A percentile compares a stretch with the other conserved stretches of the same genome.
phyloP scores from a whole-genome alignment of 441 rosid genomes.

The Eruca vesicaria region DNA sequence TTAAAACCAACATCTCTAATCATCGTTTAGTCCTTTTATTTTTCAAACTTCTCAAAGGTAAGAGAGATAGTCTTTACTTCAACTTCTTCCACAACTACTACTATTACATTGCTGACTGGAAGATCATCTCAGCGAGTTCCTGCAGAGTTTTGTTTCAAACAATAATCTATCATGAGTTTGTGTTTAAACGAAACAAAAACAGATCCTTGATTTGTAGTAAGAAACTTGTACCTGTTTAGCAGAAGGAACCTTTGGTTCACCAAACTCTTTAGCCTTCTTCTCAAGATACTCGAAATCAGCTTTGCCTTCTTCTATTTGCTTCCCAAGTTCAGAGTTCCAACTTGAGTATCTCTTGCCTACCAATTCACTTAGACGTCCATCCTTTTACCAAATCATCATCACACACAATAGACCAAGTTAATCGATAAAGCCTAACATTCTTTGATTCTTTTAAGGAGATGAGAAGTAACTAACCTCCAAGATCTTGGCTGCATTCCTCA shows the following conservation, averaged over 20 bases:
- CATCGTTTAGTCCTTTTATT: neutral
- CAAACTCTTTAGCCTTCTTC: slow-evolving; percentile 85
- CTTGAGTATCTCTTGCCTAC: slow-evolving; percentile 70
- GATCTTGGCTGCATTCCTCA: slow-evolving; percentile 78
- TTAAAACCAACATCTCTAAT: slow-evolving; percentile 5
- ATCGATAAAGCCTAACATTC: neutral
- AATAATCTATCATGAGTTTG: neutral
- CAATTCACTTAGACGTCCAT: slow-evolving; percentile 65
- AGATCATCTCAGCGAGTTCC: slow-evolving; percentile 95
- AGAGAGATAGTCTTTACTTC: slow-evolving; percentile 1
- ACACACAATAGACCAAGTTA: slow-evolving; percentile 11
- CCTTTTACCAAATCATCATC: slow-evolving; percentile 40
- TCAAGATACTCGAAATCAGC: slow-evolving; percentile 88
- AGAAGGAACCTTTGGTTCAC: slow-evolving; percentile 86
- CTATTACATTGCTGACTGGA: slow-evolving; percentile 66
- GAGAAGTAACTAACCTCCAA: slow-evolving; percentile 54
- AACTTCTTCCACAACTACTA: neutral
- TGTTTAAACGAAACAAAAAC: neutral
- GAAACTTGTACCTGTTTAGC: slow-evolving; percentile 80
- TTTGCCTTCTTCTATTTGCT: slow-evolving; percentile 77
- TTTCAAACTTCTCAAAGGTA: neutral
- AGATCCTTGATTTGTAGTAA: neutral
- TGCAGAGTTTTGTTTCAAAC: slow-evolving; percentile 33
- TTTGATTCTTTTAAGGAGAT: neutral
- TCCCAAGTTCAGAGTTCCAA: slow-evolving; percentile 78